Evolutionary conservation across 176 grass and related monocot species (phyloP), one percentile per base, ranked within the genome.

Genomic region (Alopecurus myosuroides): DNA sequence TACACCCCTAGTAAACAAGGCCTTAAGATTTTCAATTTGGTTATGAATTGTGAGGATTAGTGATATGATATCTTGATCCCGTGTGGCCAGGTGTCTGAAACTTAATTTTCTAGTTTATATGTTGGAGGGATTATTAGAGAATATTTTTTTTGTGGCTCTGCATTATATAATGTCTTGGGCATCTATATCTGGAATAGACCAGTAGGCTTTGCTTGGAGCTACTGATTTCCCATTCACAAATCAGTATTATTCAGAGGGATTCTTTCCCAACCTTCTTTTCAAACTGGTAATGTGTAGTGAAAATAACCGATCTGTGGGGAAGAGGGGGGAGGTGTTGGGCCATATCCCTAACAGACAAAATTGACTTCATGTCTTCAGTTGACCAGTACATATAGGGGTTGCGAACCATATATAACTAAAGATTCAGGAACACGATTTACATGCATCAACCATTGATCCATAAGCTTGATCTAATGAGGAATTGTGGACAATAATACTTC

Each of bases 201-300:
- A 70, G 66, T 89, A 53, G 34, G 15, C 36, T 60, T 90, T 64
- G 11, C 11, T 41, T 35, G 70, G 50, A 69, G 53, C 40, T 69
- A 7, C 41, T 33, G 1, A 31, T 70, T 36, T 45, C 13, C 7
- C 10, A 19, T 77, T 41, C 85, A 25, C 12, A 18, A 29, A 33
- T 82, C 76, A 15, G 6, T 57, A 67, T 53, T 65, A 55, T 53
- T n/a, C 14, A 28, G 36, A 28, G 7, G 2, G 7, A 31, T 57
- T 78, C 15, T 40, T 79, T 79, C n/a, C 6, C 0, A 23, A 46
- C 20, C 15, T 74, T 80, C n/a, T 28, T 57, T 57, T 28, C 12
- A 23, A 17, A 14, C 35, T 26, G 20, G 3, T 10, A 57, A 64
- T 52, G 0, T 45, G 44, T 45, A 45, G 14, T 14, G 44, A 45